Base-by-base conservation (phyloP, 139 green algal species). In the Mychonastes homosphaera region DNA sequence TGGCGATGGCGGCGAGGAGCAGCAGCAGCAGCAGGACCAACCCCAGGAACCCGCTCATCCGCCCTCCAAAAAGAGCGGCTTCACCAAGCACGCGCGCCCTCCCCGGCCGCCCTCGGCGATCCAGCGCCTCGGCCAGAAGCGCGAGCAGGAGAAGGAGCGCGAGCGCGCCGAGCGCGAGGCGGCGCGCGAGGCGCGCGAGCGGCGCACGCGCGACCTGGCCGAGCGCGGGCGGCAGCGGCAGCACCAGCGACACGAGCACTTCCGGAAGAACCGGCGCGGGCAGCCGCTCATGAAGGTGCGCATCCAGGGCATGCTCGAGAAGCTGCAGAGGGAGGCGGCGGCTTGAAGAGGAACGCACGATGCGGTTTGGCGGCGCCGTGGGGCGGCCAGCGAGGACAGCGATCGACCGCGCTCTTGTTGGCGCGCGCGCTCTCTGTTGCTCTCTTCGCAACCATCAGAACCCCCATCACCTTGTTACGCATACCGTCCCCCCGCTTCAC, bases 241-340 rank as follows among this genome's bases (percentile, higher is more conserved):
- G 36, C 59, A 76, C 35, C 49, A 78, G 30, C 64, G 53, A 44
- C 33, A 47, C 16, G 27, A 67, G 30, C 57, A 84, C 27, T 63
- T 61, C 38, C 80, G 81, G 58, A 69, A 63, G 49, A 88, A 64
- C 2, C 34, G 44, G 21, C 55, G 46, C 13, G 80, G 80, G 13
- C 80, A 88, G 71, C 80, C 80, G 18, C 46, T 86, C 24, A 86
- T 88, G 80, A 84, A 81, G 52, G 57, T 83, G 48, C 44, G 80
- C 12, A 67, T 88, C 2, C 64, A 80, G 28, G 73, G 69, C 41
- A 56, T 86, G 18, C 54, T 87, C 33, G 48, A 41, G 6, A 44
- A 72, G 60, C 64, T 87, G 46, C 38, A 79, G 48, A 16, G 34
- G 26, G 58, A 65, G 24, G 45, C 45, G 39, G n/a, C n/a, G n/a